phyloP scores from a whole-genome alignment of 257 asterid species.

The Eustoma russellianum region DNA sequence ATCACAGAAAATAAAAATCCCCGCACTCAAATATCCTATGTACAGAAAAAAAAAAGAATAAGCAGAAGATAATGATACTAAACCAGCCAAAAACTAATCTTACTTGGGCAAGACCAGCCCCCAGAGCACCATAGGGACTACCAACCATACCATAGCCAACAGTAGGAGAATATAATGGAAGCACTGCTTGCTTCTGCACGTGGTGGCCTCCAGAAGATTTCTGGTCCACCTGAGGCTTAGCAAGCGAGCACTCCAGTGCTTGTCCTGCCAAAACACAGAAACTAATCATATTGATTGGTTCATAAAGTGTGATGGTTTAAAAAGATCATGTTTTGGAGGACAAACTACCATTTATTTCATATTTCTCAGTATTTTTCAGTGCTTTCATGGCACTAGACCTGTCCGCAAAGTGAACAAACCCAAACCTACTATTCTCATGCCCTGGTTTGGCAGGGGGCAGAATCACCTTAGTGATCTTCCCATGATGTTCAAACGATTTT shows the following conservation, averaged over 20 bases:
- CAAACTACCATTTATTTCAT: conserved; percentile 65
- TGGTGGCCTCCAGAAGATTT: conserved; percentile 48
- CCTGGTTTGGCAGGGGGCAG: conserved; percentile 98
- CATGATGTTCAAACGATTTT: conserved; percentile 74
- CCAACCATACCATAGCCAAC: conserved; percentile 82
- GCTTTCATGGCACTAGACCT: conserved; percentile 92
- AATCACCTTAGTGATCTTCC: conserved; percentile 76
- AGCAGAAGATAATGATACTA: not conserved
- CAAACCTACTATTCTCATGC: conserved; percentile 87
- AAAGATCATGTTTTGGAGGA: too few relatives aligned
- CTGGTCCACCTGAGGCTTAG: conserved; percentile 95
- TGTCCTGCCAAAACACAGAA: conserved; percentile 48
- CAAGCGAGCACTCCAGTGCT: conserved; percentile 89
- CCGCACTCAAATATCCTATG: too few relatives aligned
- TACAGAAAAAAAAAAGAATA: too few relatives aligned
- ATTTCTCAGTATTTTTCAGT: conserved; percentile 80
- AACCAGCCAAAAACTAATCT: conserved; percentile 18
- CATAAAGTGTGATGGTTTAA: too few relatives aligned
- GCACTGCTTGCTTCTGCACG: conserved; percentile 49
- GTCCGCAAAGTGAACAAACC: conserved; percentile 89
- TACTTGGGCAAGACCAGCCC: conserved; percentile 76
- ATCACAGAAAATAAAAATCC: too few relatives aligned
- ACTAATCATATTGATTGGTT: not conserved
- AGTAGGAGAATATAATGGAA: conserved; percentile 66
- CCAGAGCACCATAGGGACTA: conserved; percentile 60